A percentile compares a stretch with the other conserved stretches of the same genome.
These are phyloP conservation scores for Paspalum notatum DNA, from an alignment of 176 grass and related monocot genomes.

Conservation along the genomic window DNA sequence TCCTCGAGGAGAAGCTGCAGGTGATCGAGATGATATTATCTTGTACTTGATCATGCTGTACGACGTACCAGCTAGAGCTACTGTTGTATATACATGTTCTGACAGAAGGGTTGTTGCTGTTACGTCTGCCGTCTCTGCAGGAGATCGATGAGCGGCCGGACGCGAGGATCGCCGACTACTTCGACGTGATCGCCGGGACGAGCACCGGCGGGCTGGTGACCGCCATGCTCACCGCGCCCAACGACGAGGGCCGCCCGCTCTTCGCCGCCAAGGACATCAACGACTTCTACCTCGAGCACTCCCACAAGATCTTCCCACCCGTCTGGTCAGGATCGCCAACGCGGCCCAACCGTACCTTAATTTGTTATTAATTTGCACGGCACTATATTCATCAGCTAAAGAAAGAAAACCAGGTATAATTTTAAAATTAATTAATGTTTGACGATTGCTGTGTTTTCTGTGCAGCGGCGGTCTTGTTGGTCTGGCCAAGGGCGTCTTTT, in stretches of 20 bases:
- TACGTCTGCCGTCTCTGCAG: too few species aligned
- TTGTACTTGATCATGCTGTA: too few species aligned
- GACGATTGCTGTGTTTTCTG: too few species aligned
- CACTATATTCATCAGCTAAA: too few species aligned
- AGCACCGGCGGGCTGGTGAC: conserved; percentile 63
- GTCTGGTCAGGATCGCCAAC: background rate
- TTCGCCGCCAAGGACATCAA: conserved; percentile 51
- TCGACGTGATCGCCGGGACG: conserved; percentile 75
- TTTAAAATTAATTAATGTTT: too few species aligned
- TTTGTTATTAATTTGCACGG: too few species aligned
- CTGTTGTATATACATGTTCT: too few species aligned
- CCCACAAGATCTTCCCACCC: conserved; percentile 42
- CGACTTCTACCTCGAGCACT: conserved; percentile 44
- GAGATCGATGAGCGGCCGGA: background rate
- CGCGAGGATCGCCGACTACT: conserved; percentile 57
- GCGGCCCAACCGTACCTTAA: too few species aligned
- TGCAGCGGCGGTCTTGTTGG: background rate
- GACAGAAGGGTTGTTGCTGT: too few species aligned
- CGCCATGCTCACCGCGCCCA: conserved; percentile 47
- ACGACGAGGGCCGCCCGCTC: conserved; percentile 5
- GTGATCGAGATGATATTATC: too few species aligned
- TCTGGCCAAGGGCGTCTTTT: background rate
- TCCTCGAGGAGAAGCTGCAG: conserved; percentile 59
- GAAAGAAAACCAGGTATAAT: too few species aligned
- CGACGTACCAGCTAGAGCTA: too few species aligned